Evolutionary conservation across 352 stramenopile genomes (phyloP), one percentile per base, ranked within the genome.

Genomic region (Halophytophthora batemanensis): DNA sequence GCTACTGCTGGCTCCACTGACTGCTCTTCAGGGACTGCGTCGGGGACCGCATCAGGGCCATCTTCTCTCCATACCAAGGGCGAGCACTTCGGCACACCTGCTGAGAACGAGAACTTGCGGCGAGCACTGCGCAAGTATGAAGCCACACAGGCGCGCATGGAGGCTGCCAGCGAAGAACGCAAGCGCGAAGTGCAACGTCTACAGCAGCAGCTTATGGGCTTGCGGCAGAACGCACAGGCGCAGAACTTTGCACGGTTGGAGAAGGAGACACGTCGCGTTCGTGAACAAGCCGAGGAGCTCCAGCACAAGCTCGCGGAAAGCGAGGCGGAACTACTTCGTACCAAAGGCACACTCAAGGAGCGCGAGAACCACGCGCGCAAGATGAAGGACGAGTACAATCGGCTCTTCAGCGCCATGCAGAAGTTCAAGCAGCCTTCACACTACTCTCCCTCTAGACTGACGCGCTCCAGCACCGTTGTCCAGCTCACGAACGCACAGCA

Each of bases 311-410:
- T 79, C 17, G 34, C 23, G 0, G 73, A 86, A 14, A 66, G 53
- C 12, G 77, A 87, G 8, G 56, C 69, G 4, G 78, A 87, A 38
- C 50, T 87, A 21, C 28, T 89, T 33, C 71, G 78, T 12, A 80
- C 64, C 3, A 71, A 76, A 37, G 69, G 60, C 2, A 36, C 50
- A 2, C 40, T 87, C 11, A 87, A 85, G 53, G 74, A 86, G 50
- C 69, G 72, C 13, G 74, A 85, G 11, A 35, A 35, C 7, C 49
- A 66, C n/a, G 67, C 85, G 22, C 59, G 72, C 13, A 61, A 69
- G 21, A 90, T 86, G 79, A 82, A 77, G 31, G 64, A 79, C 35
- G 81, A 92, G 51, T 92, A 92, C 56, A 74, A 78, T 45, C 85
- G 75, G 33, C 46, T 92, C 12, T 92, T 92, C 37, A 55, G 54